Base-by-base conservation (phyloP, 768 basidiomycete species). In the Lactarius indigo region DNA sequence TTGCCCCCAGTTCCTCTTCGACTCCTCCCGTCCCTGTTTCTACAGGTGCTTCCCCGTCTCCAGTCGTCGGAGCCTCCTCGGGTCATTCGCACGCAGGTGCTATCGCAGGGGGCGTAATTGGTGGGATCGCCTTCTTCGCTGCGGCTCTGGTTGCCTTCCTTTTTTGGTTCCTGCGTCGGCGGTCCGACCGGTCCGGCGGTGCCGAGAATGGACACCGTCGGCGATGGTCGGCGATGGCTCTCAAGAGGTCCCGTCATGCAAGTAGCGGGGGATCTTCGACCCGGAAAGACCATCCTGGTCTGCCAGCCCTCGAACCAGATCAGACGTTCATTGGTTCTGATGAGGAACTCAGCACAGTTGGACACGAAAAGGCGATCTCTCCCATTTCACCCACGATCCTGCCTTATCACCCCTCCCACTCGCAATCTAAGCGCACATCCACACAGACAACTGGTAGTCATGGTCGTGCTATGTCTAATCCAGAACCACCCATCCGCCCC, bases 71-170 rank as follows among this genome's bases (percentile, higher is more conserved):
- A 8, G 2, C 39, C 18, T 26, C 23, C 3, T 59, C 62, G 13
- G 6, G 55, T 10, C 59, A 63, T 50, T 72, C 74, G 8, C 81
- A 81, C 44, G 74, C 75, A 1, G 82, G 79, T 0, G 77, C 79
- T 9, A 82, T 89, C 31, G 81, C 79, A 6, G 88, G 87, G 2
- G 81, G 82, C 30, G 79, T 83, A 23, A 68, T 87, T 4, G 87
- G 84, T 5, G 83, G 78, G 2, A 71, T 79, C 2, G 80, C 74
- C 17, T 62, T 85, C 5, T 68, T 81, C 26, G 70, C 77, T 18
- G 71, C 76, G 8, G 60, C 79, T 63, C 76, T 78, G 66, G 64
- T 79, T 41, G 77, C 55, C 28, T 26, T 65, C 31, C 41, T 70
- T 37, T 59, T 41, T 59, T 61, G 52, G 26, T 64, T 59, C 59